phyloP scores from a whole-genome alignment of 345 rosid species.

The Melaleuca alternifolia region DNA sequence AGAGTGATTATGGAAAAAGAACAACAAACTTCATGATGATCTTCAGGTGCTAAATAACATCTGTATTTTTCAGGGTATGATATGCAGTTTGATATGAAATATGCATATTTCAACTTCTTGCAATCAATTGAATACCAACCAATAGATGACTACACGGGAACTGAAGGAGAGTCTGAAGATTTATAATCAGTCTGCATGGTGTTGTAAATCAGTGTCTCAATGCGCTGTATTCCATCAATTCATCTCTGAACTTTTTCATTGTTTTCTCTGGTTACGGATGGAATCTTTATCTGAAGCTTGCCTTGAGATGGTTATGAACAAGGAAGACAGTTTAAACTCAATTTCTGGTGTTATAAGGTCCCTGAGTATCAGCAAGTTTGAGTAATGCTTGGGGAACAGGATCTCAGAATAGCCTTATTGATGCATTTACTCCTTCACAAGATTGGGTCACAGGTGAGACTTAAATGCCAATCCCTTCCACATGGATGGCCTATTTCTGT shows the following conservation, averaged over 20 bases:
- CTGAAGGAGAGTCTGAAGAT: background rate
- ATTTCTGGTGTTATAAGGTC: background rate
- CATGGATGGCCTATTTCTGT: background rate
- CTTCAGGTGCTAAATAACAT: background rate
- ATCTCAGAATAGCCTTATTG: background rate
- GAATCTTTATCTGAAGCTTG: background rate
- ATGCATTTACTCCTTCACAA: background rate
- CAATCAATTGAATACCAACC: constrained; percentile 37
- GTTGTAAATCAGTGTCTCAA: background rate
- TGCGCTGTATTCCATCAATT: background rate
- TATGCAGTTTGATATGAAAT: constrained; percentile 83
- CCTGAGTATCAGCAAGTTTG: background rate
- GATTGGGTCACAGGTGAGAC: background rate
- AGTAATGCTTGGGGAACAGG: background rate
- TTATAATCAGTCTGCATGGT: background rate
- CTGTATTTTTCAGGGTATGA: constrained; percentile 51
- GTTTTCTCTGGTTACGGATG: background rate
- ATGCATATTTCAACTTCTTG: constrained; percentile 76
- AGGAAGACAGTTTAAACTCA: background rate
- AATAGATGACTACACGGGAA: background rate
- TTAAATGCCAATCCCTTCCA: background rate
- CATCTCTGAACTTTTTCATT: background rate
- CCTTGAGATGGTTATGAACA: background rate
- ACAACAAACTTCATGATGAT: background rate
- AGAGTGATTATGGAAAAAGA: background rate